Base-by-base conservation (phyloP, 805 yeast genomes). In the Nakazawaea ambrosiae region DNA sequence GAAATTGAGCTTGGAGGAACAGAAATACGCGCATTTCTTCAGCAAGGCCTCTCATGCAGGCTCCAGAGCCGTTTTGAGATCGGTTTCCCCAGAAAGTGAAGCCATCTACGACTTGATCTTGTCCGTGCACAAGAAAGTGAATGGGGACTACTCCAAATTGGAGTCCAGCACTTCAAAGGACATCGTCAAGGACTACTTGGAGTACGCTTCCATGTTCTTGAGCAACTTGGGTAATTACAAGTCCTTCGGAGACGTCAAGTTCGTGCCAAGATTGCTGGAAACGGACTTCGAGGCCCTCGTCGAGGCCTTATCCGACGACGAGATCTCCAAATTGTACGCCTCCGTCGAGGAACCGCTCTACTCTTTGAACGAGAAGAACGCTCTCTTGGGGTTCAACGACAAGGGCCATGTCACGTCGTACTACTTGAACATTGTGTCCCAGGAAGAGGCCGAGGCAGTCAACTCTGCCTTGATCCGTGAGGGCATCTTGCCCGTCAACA, bases 171-270 rank as follows among this genome's bases (percentile, higher is more conserved):
- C 51, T 28, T 54, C 66, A 15, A 61, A 59, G 11, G 63, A 61
- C 1, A 57, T 55, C 7, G 63, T 65, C 14, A 53, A 59, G 29
- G 53, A 55, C 15, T 84, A 81, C 54, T 61, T 85, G 55, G 85
- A 81, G 52, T 86, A 75, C 55, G 81, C 79, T 22, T 81, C 87
- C 28, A 90, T 83, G 62, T 78, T 83, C 51, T 63, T 83, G 44
- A 65, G 79, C 27, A 83, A 83, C 57, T 65, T 79, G 55, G 92
- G 92, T 47, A 83, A 83, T 52, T 83, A 73, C 61, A 87, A 81
- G 60, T 81, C 92, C 1, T 87, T 87, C 56, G 96, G 96, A 47
- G 96, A 87, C 60, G 75, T 75, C 48, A 87, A 87, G 58, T 87
- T 87, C 51, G 68, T 87, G 45, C 96, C 96, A 28, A 62, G 75